A percentile compares a stretch with the other conserved stretches of the same genome.
phyloP scores from a whole-genome alignment of 2,329 filamentous ascomycete genomes.

The Colletotrichum truncatum region DNA sequence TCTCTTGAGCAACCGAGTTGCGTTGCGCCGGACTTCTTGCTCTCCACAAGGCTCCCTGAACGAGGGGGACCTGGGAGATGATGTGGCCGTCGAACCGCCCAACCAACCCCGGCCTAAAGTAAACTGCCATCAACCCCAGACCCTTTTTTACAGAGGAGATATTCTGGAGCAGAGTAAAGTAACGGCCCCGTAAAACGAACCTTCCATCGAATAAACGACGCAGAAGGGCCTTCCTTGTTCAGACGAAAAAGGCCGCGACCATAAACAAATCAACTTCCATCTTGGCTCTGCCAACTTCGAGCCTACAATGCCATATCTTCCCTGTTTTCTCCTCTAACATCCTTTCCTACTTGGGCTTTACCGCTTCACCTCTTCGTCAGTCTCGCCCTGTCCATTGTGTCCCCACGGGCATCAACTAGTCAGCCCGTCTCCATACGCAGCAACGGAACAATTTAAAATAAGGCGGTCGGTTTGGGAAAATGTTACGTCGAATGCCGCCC shows the following conservation, averaged over 20 bases:
- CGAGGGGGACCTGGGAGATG: neutral
- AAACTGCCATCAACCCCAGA: constrained; percentile 1
- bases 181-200: neutral
- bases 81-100: neutral
- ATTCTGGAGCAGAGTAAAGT: neutral
- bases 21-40: neutral
- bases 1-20: neutral
- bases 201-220: constrained; percentile 17
- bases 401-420: neutral
- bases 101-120: neutral
- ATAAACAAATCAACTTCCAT: neutral
- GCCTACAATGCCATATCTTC: constrained; percentile 11
- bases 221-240: constrained; percentile 3
- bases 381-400: neutral
- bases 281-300: constrained; percentile 14
- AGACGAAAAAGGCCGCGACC: constrained; percentile 9
- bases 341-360: neutral
- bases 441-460: neutral
- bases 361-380: constrained; percentile 11
- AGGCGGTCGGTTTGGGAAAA: neutral
- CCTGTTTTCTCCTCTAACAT: constrained; percentile 16
- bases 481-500: neutral
- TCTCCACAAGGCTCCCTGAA: neutral
- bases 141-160: neutral
- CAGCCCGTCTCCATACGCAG: neutral